A percentile compares a stretch with the other conserved stretches of the same genome.
Conservation (phyloP, 2,329 filamentous ascomycete genomes). For the Colletotrichum siamense region DNA sequence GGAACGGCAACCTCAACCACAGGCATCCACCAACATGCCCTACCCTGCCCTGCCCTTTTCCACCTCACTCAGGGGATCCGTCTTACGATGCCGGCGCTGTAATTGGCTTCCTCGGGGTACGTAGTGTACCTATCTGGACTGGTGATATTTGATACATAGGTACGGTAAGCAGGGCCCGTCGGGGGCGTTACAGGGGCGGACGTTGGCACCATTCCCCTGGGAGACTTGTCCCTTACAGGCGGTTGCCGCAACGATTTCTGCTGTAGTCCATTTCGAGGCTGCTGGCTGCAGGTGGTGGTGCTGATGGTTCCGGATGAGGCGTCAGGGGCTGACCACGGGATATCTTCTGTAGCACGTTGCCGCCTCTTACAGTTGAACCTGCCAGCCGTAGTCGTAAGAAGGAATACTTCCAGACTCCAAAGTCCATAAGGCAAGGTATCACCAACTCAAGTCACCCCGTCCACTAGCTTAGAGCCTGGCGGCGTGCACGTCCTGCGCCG, state of each 20-base stretch:
- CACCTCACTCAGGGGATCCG: not conserved
- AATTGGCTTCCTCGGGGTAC: not conserved
- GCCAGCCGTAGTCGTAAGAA: not conserved
- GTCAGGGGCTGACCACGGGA: not conserved
- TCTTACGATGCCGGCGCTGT: not conserved
- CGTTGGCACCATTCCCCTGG: slow-evolving; percentile 2
- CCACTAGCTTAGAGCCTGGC: not conserved
- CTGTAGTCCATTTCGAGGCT: not conserved
- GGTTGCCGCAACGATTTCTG: slow-evolving; percentile 16
- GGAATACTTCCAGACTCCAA: not conserved
- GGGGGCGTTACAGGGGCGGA: slow-evolving; percentile 6
- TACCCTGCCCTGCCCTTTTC: not conserved
- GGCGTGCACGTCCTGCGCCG: slow-evolving; percentile 5
- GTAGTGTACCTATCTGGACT: not conserved
- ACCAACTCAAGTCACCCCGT: not conserved
- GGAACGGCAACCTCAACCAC: not conserved
- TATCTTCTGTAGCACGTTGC: not conserved
- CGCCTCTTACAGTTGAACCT: not conserved
- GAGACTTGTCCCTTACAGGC: slow-evolving; percentile 6
- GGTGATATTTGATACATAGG: not conserved
- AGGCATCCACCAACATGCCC: not conserved
- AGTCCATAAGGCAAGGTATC: not conserved
- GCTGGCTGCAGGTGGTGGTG: not conserved
- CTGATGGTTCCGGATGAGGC: slow-evolving; percentile 7
- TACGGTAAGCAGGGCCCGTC: not conserved